Percentiles rank a stretch among this genome's conserved stretches.
phyloP scores from a whole-genome alignment of 441 rosid genomes.

The Pelargonium fulgidum region DNA sequence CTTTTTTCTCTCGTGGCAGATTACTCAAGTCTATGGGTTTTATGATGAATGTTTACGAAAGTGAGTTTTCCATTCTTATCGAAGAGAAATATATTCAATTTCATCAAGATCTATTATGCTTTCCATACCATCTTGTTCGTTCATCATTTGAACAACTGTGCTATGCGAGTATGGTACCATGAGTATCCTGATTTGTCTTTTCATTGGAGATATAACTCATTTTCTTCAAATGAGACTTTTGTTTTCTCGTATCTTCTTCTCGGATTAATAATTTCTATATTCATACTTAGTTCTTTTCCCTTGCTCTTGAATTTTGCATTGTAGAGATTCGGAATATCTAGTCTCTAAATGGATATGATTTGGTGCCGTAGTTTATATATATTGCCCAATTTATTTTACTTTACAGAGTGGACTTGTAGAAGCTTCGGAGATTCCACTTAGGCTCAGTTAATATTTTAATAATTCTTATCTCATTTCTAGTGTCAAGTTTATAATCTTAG shows the following conservation, averaged over 20 bases:
- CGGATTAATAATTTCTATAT: not conserved
- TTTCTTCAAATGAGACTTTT: not conserved
- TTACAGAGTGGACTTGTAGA: not conserved
- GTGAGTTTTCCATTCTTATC: slow-evolving; percentile 37
- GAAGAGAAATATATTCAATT: not conserved
- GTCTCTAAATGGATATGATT: not conserved
- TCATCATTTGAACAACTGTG: not conserved
- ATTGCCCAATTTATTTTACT: slow-evolving; percentile 3
- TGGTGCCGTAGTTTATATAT: not conserved
- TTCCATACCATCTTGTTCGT: not conserved
- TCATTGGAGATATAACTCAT: not conserved
- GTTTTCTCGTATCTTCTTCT: not conserved
- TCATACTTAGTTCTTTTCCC: not conserved
- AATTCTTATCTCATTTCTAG: not conserved
- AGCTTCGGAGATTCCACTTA: too few relatives aligned
- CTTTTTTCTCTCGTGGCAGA: slow-evolving; percentile 36
- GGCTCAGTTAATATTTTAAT: not conserved
- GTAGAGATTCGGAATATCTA: not conserved
- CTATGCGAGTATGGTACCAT: not conserved
- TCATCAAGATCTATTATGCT: not conserved
- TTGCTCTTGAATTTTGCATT: not conserved
- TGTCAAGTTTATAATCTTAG: not conserved
- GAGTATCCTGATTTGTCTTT: not conserved
- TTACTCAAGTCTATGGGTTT: slow-evolving; percentile 68
- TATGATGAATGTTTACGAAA: slow-evolving; percentile 40